These are phyloP conservation scores for Aspergillus clavatus DNA, from an alignment of 2,329 filamentous ascomycete genomes.

Conservation along the genomic window DNA sequence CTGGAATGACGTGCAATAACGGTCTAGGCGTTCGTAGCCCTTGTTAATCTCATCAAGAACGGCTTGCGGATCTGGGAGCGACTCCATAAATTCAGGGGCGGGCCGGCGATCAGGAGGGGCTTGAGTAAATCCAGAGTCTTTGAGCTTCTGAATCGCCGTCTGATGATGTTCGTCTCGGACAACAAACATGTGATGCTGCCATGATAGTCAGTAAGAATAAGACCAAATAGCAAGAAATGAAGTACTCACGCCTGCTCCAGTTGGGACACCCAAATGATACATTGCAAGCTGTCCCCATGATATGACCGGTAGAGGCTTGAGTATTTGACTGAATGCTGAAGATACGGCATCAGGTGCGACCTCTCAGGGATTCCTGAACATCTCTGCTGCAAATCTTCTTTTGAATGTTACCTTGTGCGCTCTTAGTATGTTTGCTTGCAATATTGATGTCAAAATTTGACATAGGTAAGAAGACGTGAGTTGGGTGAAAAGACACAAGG, in stretches of 20 bases:
- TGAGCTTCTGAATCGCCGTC: slow-evolving; percentile 17
- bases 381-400: too few relatives aligned
- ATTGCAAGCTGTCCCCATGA: slow-evolving; percentile 18
- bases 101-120: slow-evolving; percentile 18
- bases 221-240: not conserved
- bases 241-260: slow-evolving; percentile 13
- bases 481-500: too few relatives aligned
- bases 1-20: slow-evolving; percentile 19
- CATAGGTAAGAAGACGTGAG: too few relatives aligned
- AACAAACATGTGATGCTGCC: slow-evolving; percentile 16
- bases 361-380: too few relatives aligned
- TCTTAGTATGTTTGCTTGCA: too few relatives aligned
- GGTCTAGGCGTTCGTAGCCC: slow-evolving; percentile 19
- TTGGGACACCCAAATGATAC: slow-evolving; percentile 19
- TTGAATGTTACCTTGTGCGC: too few relatives aligned
- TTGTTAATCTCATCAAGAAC: slow-evolving; percentile 21
- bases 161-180: slow-evolving; percentile 20
- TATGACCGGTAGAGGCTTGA: slow-evolving; percentile 19
- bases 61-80: slow-evolving; percentile 10
- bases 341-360: too few relatives aligned
- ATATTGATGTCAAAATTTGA: too few relatives aligned
- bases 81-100: slow-evolving; percentile 11
- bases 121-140: slow-evolving; percentile 17
- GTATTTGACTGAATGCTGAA: too few relatives aligned
- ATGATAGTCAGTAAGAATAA: slow-evolving; percentile 8